These are phyloP conservation scores for Leishmania tropica DNA, from an alignment of 208 protist species.

Conservation along the genomic window DNA sequence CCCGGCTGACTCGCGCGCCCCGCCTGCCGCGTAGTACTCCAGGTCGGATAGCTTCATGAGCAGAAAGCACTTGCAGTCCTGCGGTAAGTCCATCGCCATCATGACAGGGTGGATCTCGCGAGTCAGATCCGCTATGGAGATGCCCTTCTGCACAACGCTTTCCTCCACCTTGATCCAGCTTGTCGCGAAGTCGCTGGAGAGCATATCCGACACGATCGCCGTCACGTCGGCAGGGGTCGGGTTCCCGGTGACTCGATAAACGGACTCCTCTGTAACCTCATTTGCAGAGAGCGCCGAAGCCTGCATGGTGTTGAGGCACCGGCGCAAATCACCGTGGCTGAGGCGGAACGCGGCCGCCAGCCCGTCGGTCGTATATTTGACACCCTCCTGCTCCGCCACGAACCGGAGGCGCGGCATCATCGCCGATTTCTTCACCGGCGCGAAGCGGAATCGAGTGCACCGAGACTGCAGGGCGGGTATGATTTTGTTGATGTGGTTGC, in stretches of 20 bases:
- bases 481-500: constrained; percentile 98
- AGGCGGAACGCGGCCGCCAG: constrained; percentile 93
- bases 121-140: constrained; percentile 75
- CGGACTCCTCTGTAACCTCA: constrained; percentile 77
- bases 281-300: constrained; percentile 73
- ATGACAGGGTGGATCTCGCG: constrained; percentile 81
- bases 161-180: constrained; percentile 61
- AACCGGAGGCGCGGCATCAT: constrained; percentile 86
- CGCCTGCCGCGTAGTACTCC: constrained; percentile 83
- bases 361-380: constrained; percentile 86
- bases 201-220: constrained; percentile 76
- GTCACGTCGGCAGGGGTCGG: constrained; percentile 77
- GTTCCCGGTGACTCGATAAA: constrained; percentile 88
- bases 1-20: constrained; percentile 56
- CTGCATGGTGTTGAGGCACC: constrained; percentile 98
- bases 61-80: constrained; percentile 86
- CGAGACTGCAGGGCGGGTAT: constrained; percentile 96
- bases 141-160: constrained; percentile 53
- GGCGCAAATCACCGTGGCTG: constrained; percentile 97
- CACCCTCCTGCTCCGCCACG: constrained; percentile 85
- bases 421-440: constrained; percentile 87
- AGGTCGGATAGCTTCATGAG: constrained; percentile 77
- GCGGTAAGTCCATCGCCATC: constrained; percentile 84
- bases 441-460: constrained; percentile 99
- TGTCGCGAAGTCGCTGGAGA: constrained; percentile 61